Base-by-base conservation (phyloP, 257 asterid genomes). In the Nicotiana attenuata region DNA sequence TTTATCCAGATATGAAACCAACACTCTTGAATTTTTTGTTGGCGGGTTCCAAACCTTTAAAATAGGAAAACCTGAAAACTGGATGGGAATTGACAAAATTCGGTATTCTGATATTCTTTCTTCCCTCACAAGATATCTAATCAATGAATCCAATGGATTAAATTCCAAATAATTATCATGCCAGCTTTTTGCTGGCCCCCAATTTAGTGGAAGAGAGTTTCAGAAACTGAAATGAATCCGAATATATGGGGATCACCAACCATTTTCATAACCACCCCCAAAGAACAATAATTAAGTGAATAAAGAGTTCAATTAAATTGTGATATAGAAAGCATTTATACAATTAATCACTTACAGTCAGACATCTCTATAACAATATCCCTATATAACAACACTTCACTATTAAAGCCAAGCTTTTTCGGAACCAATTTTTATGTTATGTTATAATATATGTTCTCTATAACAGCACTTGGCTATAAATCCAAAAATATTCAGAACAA, bases 191-290 rank as follows among this genome's bases (percentile, higher is more conserved):
- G 35, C 65, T 81, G 85, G 87, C 80, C 86, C 87, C 82, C 35
- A 73, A 24, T 73, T 73, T 76, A 77, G 68, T 84, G 88, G 84
- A 41, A 83, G 86, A 85, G 89, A 83, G 86, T 84, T 84, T 81
- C 83, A 76, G 84, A 56, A 81, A 81, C 80, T 76, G 65, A 65
- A 84, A 22, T 73, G 84, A 84, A 82, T 86, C 80, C 68, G 64
- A 77, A 69, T 82, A 35, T 71, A 24, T 61, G 14, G 20, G 78
- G n/a, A 45, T 22, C 16, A 47, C 79, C 4, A 73, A 24, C 79
- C 38, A 71, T 41, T 69, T 41, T 41, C 57, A 55, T 55, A 52
- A 5, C 7, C 20, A 1, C 20, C 20, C 1, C 6, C 24, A 57
- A 19, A 55, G 8, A 55, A 55, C 8, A 55, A 55, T 4, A 55